Evolutionary conservation across 2,329 filamentous ascomycete species (phyloP), one percentile per base, ranked within the genome.

Genomic region (Volutella citrinella): DNA sequence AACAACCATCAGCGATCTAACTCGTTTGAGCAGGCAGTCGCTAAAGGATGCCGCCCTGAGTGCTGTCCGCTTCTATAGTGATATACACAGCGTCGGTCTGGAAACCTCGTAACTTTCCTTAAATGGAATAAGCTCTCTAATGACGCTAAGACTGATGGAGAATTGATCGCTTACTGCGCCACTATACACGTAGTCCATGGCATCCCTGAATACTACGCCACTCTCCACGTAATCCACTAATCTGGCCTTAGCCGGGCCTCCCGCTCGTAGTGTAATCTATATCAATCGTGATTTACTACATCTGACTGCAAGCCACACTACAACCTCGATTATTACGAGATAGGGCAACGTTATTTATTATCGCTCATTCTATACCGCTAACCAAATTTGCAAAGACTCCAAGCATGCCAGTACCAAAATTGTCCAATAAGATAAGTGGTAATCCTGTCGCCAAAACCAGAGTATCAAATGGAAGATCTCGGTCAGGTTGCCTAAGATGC

Each of bases 281-380:
- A 29, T 29, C 27, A 29, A 29, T 29, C 27, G 27, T 29, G 27
- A 29, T 29, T 29, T 29, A 29, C 27, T 29, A 29, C 27, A 29
- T 29, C 27, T 29, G 27, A 29, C 27, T 29, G 20, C 27, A 29
- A 29, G 19, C 27, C 27, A 20, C 27, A 29, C 27, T 29, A 29
- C 27, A 19, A 29, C 27, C 27, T 29, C 27, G 27, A 29, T 29
- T 29, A 29, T 28, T 28, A 28, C 17, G 27, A 28, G 27, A 28
- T 19, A 28, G 27, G 27, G 27, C 27, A 28, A 28, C 27, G 27
- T 28, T 19, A 28, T 28, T 28, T 28, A 28, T 29, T 29, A 29
- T 29, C 27, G 27, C 27, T 29, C 27, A 29, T 29, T 29, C 27
- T 29, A 29, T 29, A 29, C 27, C 17, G 27, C 27, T 19, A 29